These are phyloP conservation scores for Malassezia dermatis DNA, from an alignment of 1,284 basidiomycete species.

Conservation along the genomic window DNA sequence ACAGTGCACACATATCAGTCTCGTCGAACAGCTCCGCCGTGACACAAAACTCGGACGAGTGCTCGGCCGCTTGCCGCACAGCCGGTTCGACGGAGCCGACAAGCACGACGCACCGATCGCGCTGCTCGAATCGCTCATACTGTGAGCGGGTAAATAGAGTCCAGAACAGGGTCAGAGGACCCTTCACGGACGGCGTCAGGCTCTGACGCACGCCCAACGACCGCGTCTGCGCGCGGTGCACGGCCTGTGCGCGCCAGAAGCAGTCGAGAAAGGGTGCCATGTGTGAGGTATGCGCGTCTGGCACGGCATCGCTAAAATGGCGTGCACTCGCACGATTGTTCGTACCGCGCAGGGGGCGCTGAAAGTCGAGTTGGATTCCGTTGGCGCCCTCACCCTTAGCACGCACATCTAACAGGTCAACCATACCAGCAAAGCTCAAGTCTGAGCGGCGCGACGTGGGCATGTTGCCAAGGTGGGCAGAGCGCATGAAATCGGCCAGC, in stretches of 20 bases:
- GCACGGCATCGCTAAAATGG: conserved; percentile 68
- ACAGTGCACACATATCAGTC: background rate
- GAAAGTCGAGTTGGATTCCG: background rate
- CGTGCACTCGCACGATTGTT: conserved; percentile 68
- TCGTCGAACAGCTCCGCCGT: conserved; percentile 1
- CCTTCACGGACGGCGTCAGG: conserved; percentile 18
- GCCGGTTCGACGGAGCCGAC: background rate
- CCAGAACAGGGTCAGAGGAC: conserved; percentile 7
- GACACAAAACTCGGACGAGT: background rate
- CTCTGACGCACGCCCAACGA: conserved; percentile 28
- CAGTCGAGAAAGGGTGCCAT: conserved; percentile 40
- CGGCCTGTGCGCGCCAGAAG: conserved; percentile 41
- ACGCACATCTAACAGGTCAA: background rate
- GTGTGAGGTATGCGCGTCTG: conserved; percentile 52
- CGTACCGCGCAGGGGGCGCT: conserved; percentile 21
- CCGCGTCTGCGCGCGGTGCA: conserved; percentile 26
- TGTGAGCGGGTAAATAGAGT: conserved; percentile 10
- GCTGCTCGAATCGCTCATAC: conserved; percentile 4
- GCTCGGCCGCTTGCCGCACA: background rate
- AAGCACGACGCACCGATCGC: background rate
- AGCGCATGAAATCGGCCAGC: conserved; percentile 51
- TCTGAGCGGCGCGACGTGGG: background rate
- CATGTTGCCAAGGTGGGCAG: conserved; percentile 3
- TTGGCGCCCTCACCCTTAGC: background rate
- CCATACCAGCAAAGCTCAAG: conserved; percentile 6